phyloP scores from a whole-genome alignment of 164 flowering plant species.

The Vitis rupestris region DNA sequence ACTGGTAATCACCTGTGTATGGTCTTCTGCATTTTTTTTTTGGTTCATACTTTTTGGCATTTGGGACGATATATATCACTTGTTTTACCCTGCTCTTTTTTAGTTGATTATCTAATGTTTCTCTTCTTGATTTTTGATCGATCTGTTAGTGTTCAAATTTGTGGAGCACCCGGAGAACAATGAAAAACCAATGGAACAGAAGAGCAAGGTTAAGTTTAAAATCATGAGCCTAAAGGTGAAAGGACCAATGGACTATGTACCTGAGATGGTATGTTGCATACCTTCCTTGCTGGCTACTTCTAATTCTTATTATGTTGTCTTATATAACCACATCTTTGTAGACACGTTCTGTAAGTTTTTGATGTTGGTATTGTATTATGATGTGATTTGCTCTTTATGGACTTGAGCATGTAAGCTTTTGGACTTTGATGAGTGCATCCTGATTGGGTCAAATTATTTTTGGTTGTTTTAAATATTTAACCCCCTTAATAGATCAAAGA shows the following conservation, averaged over 20 bases:
- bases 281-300: background rate
- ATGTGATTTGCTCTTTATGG: background rate
- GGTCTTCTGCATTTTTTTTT: background rate
- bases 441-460: background rate
- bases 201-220: slow-evolving; percentile 67
- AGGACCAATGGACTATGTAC: slow-evolving; percentile 63
- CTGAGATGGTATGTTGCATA: slow-evolving; percentile 56
- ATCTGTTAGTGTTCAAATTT: slow-evolving; percentile 63
- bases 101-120: background rate
- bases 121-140: background rate
- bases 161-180: slow-evolving; percentile 75
- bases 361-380: background rate
- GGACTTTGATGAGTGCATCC: background rate
- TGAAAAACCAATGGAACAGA: slow-evolving; percentile 61
- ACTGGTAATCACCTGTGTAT: slow-evolving; percentile 38
- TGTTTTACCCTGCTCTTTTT: background rate
- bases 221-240: slow-evolving; percentile 77
- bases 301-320: background rate
- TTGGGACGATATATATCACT: background rate
- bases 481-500: too few species aligned
- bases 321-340: background rate
- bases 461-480: too few species aligned
- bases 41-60: background rate
- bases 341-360: background rate
- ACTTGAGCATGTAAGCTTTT: background rate